These are phyloP conservation scores for Solanum chiquidenum DNA, from an alignment of 257 asterid species.

Conservation along the genomic window DNA sequence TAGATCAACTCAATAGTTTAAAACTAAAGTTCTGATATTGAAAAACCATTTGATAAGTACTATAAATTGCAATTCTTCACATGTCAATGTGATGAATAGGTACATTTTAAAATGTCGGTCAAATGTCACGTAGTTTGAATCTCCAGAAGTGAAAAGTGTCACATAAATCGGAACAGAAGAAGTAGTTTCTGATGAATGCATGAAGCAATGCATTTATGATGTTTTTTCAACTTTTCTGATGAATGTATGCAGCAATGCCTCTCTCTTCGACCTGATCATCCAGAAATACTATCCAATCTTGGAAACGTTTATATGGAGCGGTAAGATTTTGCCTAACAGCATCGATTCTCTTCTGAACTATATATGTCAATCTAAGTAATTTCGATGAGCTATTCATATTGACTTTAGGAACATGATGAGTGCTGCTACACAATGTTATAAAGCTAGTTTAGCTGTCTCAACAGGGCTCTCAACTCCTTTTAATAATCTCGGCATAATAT, in stretches of 20 bases:
- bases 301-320: slow-evolving; percentile 94
- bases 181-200: too few species aligned
- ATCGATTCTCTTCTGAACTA: neutral
- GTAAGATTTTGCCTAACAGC: slow-evolving; percentile 25
- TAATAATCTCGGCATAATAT: slow-evolving; percentile 74
- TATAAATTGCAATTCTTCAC: too few species aligned
- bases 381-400: neutral
- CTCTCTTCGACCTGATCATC: slow-evolving; percentile 79
- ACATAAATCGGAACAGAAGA: neutral
- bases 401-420: slow-evolving; percentile 74
- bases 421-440: slow-evolving; percentile 73
- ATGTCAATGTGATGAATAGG: too few species aligned
- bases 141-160: neutral
- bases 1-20: too few species aligned
- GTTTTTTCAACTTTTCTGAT: neutral
- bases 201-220: slow-evolving; percentile 13
- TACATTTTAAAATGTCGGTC: neutral
- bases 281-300: slow-evolving; percentile 89
- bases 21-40: too few species aligned
- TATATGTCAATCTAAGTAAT: neutral
- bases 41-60: too few species aligned
- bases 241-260: slow-evolving; percentile 61
- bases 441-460: slow-evolving; percentile 78
- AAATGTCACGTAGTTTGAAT: neutral
- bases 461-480: slow-evolving; percentile 91